Evolutionary conservation across 2,329 filamentous ascomycete species (phyloP), one percentile per base, ranked within the genome.

Genomic region (Eurotiales sp.): DNA sequence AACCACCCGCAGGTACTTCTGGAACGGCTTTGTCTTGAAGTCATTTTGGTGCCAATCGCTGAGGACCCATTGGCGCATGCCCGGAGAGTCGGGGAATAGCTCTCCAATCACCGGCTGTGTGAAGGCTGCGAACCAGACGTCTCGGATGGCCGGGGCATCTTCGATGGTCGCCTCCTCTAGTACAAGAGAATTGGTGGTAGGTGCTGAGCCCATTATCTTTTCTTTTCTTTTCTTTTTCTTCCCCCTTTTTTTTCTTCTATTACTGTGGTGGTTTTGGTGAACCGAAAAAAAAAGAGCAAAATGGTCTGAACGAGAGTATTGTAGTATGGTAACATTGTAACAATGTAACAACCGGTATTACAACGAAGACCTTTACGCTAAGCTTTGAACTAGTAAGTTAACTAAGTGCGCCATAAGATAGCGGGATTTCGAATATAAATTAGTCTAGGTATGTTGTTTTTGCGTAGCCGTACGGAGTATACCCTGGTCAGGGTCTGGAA

Each of bases 71-170:
- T 62, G 30, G 15, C 58, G 64, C 23, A 62, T 34, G 2, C 47
- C 58, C 7, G 61, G 61, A 7, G 64, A 67, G 52, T 66, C 54
- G 2, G 64, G 64, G 44, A 63, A 57, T 27, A 64, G 45, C 15
- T 44, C 40, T 6, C 47, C 54, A 49, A 63, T 58, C 14, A 27
- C 37, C 0, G 60, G 55, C 27, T 56, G 53, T 23, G 34, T 56
- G 57, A 67, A 67, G 15, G 58, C 58, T 7, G 50, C 53, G 45
- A 58, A 65, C 59, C 59, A 65, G 21, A 66, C 39, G 2, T 59
- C 54, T 1, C 54, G 59, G 8, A 65, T 53, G 14, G 56, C 51
- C 3, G 58, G 57, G 39, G 62, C 39, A 23, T 67, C 64, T 3
- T 62, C 54, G 14, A 56, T 3, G 0, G 62, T 61, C 2, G 53